phyloP scores from a whole-genome alignment of 257 asterid species.

The Vinca minor region DNA sequence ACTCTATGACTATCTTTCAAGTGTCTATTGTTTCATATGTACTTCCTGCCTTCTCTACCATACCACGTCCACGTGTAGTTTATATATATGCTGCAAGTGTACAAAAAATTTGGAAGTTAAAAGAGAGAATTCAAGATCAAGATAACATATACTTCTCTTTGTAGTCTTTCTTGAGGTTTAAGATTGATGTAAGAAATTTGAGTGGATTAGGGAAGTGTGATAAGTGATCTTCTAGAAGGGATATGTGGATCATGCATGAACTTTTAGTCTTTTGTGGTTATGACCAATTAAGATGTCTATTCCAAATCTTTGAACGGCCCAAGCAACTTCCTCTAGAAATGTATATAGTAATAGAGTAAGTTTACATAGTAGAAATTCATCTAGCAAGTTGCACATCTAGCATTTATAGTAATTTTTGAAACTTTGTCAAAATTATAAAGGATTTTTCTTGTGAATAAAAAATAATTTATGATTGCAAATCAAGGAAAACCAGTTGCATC shows the following conservation, averaged over 20 bases:
- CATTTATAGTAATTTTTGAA: no score
- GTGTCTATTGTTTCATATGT: slow-evolving; percentile 3
- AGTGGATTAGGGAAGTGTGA: background rate
- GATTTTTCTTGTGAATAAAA: no score
- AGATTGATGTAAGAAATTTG: slow-evolving; percentile 6
- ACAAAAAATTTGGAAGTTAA: background rate
- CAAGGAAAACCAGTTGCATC: no score
- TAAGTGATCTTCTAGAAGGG: slow-evolving; percentile 10
- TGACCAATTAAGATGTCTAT: slow-evolving; percentile 7
- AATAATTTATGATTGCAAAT: no score
- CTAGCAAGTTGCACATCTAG: background rate
- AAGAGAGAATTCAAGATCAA: background rate
- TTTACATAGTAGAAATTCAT: background rate
- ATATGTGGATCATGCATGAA: background rate
- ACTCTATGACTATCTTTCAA: slow-evolving; percentile 8
- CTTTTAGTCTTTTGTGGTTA: slow-evolving; percentile 6
- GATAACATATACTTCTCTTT: background rate
- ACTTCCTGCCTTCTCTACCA: slow-evolving; percentile 8
- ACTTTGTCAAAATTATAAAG: no score
- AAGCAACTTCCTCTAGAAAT: slow-evolving; percentile 3
- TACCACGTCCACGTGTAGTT: background rate
- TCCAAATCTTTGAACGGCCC: slow-evolving; percentile 1
- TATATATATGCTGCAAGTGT: background rate
- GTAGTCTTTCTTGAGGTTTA: background rate
- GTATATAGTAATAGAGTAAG: background rate